Evolutionary conservation across 2,329 filamentous ascomycete species (phyloP).

Genomic region (Cordyceps cicadae): DNA sequence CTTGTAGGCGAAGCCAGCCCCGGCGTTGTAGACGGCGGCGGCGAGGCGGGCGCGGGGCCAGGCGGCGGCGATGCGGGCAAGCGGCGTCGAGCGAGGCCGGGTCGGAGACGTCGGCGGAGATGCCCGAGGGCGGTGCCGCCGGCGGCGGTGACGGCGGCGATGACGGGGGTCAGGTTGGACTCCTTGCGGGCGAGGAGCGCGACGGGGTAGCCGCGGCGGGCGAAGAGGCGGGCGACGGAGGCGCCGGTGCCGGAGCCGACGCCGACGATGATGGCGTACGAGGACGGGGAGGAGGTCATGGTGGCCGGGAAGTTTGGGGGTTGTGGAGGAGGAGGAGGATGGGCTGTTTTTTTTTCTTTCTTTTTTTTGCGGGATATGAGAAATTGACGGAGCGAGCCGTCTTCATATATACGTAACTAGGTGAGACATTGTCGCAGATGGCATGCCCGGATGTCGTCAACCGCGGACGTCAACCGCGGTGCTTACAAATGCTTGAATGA

Average conservation of each 20-base stretch:
- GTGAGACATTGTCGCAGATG: neutral
- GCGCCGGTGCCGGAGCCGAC: slow-evolving; percentile 60
- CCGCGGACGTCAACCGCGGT: neutral
- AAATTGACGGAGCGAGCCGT: no score
- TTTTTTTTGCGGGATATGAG: no score
- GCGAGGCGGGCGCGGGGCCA: slow-evolving; percentile 47
- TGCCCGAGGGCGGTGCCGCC: slow-evolving; percentile 66
- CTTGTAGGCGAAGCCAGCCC: slow-evolving; percentile 40
- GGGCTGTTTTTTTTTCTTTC: no score
- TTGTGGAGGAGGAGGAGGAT: neutral
- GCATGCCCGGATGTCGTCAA: no score
- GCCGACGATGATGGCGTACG: slow-evolving; percentile 63
- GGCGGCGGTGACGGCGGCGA: slow-evolving; percentile 56
- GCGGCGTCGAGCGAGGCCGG: slow-evolving; percentile 43
- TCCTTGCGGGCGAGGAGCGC: slow-evolving; percentile 64
- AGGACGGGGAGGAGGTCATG: slow-evolving; percentile 24
- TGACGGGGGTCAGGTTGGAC: slow-evolving; percentile 56
- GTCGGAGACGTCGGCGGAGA: slow-evolving; percentile 45
- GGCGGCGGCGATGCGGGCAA: slow-evolving; percentile 53
- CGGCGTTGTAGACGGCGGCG: slow-evolving; percentile 65
- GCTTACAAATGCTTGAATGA: slow-evolving; percentile 9
- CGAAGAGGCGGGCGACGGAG: slow-evolving; percentile 48
- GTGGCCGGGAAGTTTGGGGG: no score
- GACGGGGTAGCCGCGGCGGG: slow-evolving; percentile 58
- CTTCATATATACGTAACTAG: neutral